These are phyloP conservation scores for Isatis tinctoria DNA, from an alignment of 345 rosid species.

Conservation along the genomic window DNA sequence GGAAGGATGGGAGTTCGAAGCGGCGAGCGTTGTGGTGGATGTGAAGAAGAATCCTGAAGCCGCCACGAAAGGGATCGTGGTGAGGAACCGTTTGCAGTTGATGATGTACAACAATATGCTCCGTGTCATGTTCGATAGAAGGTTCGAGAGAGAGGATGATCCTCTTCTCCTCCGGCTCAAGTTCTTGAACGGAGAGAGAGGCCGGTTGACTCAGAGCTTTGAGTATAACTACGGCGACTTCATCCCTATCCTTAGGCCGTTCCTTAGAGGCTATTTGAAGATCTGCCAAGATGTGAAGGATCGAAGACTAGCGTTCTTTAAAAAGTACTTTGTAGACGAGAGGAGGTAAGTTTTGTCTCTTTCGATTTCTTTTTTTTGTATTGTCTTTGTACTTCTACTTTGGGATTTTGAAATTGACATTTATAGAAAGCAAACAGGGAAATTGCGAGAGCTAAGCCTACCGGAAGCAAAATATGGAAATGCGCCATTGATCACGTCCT, in stretches of 20 bases:
- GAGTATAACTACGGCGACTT: slow-evolving; percentile 96
- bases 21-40: slow-evolving; percentile 65
- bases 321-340: slow-evolving; percentile 88
- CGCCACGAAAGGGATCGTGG: slow-evolving; percentile 61
- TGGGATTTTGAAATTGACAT: slow-evolving; percentile 8
- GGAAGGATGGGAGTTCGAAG: slow-evolving; percentile 76
- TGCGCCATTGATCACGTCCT: slow-evolving; percentile 94
- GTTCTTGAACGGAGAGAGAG: slow-evolving; percentile 93
- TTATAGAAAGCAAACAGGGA: slow-evolving; percentile 42
- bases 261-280: slow-evolving; percentile 86
- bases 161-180: slow-evolving; percentile 66
- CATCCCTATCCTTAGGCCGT: slow-evolving; percentile 89
- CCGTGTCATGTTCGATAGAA: slow-evolving; percentile 85
- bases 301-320: slow-evolving; percentile 74
- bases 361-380: not conserved
- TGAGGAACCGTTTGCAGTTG: slow-evolving; percentile 70
- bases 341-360: slow-evolving; percentile 56
- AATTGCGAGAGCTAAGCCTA: slow-evolving; percentile 51
- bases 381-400: not conserved
- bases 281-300: slow-evolving; percentile 86
- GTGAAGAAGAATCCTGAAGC: slow-evolving; percentile 67
- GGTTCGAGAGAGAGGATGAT: slow-evolving; percentile 89
- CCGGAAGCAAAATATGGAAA: slow-evolving; percentile 57
- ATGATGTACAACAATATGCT: slow-evolving; percentile 99
- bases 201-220: slow-evolving; percentile 91